Conservation (phyloP, 257 asterid species). For the Penstemon eatonii region DNA sequence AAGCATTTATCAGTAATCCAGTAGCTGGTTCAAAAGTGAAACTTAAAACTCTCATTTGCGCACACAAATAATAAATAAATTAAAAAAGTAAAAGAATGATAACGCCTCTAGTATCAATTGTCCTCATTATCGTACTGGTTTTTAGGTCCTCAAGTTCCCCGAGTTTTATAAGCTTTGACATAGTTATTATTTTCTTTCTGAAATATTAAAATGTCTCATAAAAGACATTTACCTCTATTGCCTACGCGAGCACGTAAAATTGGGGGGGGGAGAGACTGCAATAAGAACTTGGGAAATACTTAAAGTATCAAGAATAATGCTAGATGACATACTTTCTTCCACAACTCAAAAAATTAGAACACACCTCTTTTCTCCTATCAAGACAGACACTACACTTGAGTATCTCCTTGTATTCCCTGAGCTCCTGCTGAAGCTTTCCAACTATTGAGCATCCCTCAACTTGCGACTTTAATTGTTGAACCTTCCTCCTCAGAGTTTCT, state of each 20-base stretch:
- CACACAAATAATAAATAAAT: neutral
- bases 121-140: too few species aligned
- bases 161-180: too few species aligned
- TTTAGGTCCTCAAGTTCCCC: too few species aligned
- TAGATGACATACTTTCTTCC: neutral
- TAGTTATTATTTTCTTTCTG: too few species aligned
- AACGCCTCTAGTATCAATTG: neutral
- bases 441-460: slow-evolving; percentile 53
- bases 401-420: slow-evolving; percentile 81
- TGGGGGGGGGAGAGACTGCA: too few species aligned
- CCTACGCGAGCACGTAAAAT: too few species aligned
- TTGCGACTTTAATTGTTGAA: slow-evolving; percentile 51
- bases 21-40: neutral
- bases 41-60: neutral
- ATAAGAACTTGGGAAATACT: neutral
- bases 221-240: too few species aligned
- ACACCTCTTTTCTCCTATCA: slow-evolving; percentile 94
- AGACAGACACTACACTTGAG: slow-evolving; percentile 87
- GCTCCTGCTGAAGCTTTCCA: slow-evolving; percentile 80
- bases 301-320: too few species aligned
- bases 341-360: slow-evolving; percentile 16
- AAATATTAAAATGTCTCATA: too few species aligned
- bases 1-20: slow-evolving; percentile 21
- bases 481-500: slow-evolving; percentile 69
- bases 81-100: neutral